Base-by-base conservation (phyloP, 2,329 filamentous ascomycete genomes). In the Aphanocladium album region DNA sequence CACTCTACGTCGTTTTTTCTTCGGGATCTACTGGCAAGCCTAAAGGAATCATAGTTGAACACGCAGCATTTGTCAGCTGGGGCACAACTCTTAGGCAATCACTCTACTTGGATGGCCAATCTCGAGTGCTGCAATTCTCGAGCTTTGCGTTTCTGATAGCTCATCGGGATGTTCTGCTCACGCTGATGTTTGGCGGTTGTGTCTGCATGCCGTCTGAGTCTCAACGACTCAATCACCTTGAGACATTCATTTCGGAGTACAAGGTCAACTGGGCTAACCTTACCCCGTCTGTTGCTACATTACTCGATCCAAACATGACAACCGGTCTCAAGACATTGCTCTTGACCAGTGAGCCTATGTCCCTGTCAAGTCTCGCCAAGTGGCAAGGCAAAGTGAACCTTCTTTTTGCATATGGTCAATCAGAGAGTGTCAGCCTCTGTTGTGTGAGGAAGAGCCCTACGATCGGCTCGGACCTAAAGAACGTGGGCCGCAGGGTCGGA, bases 1-100 rank as follows among this genome's bases (percentile, higher is more conserved):
- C 60, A 8, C 47, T 58, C 6, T 69, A 69, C 35, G 77, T 82
- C 63, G 78, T 81, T 66, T 82, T 81, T 65, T 82, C 80, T n/a
- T 81, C 79, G 14, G 80, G 80, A n/a, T 80, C 76, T 30, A 82
- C 80, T 0, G 80, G 80, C 5, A 71, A 72, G 39, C 80, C 80
- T 3, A 83, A 83, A 69, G 80, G 79, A 37, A 77, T 81, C 17
- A 72, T 80, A n/a, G 64, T 70, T 21, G 63, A 64, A 17, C 66
- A 68, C 59, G 61, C 55, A 2, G 62, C 63, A 35, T 45, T 37
- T 35, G 41, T 57, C 11, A 61, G n/a, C 12, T 30, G 30, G 21
- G 43, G 45, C 21, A 49, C 52, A 33, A 39, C 21, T 23, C 21
- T 53, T 8, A 16, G 14, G 35, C 35, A 41, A 8, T 25, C 50